These are phyloP conservation scores for Mycosphaerelloides madeirae DNA, from an alignment of 2,329 filamentous ascomycete species.

Conservation along the genomic window DNA sequence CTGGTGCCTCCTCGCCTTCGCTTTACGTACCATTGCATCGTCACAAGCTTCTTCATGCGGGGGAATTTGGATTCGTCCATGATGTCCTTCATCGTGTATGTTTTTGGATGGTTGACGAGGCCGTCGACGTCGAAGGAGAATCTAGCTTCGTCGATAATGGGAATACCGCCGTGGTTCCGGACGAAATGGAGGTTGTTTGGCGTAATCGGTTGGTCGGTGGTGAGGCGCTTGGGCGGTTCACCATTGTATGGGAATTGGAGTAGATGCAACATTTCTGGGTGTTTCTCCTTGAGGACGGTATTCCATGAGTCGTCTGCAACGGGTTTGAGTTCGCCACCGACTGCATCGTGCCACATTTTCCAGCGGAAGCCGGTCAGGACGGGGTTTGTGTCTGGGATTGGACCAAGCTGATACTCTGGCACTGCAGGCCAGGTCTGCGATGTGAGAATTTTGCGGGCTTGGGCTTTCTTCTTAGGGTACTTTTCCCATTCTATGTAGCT, in stretches of 20 bases:
- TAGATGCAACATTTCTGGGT: conserved; percentile 45
- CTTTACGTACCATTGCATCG: conserved; percentile 68
- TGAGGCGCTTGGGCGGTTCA: conserved; percentile 5
- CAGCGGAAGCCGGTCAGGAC: conserved; percentile 43
- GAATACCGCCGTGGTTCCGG: conserved; percentile 68
- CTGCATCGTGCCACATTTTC: conserved; percentile 45
- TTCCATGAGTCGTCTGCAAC: conserved; percentile 52
- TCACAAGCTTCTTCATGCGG: conserved; percentile 54
- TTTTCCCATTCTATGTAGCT: conserved; percentile 66
- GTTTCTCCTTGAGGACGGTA: conserved; percentile 42
- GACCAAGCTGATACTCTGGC: conserved; percentile 42
- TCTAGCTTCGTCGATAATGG: conserved; percentile 54
- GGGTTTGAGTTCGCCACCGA: conserved; percentile 35
- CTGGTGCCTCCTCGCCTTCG: no score
- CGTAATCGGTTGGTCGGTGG: conserved; percentile 55
- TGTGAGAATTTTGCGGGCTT: conserved; percentile 53
- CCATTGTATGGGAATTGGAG: conserved; percentile 47
- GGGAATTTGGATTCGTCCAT: conserved; percentile 58
- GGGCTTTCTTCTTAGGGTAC: conserved; percentile 62
- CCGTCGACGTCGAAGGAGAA: conserved; percentile 54
- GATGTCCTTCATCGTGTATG: conserved; percentile 56
- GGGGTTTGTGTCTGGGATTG: conserved; percentile 42
- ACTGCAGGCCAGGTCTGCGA: conserved; percentile 48
- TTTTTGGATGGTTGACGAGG: conserved; percentile 55
- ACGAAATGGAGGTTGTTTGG: conserved; percentile 62